A percentile compares a stretch with the other conserved stretches of the same genome.
phyloP scores from a whole-genome alignment of 257 asterid species.

The Solanum chiquidenum region DNA sequence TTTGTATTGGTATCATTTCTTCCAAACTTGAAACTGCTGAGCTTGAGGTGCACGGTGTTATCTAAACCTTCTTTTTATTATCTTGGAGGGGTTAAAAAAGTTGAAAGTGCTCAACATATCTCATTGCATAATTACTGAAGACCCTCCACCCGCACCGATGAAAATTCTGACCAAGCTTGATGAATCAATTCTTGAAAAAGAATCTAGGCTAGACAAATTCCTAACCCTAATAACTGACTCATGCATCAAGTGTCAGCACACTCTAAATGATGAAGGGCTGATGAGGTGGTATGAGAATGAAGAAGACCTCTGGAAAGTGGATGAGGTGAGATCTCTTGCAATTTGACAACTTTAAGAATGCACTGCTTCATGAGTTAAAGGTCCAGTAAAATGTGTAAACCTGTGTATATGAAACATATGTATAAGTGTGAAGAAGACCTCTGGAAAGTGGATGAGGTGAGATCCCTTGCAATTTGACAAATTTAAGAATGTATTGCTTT shows the following conservation, averaged over 20 bases:
- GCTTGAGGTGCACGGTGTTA: slow-evolving; percentile 53
- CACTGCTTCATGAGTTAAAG: no score
- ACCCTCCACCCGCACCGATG: slow-evolving; percentile 21
- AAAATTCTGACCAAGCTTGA: slow-evolving; percentile 34
- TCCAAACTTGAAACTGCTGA: slow-evolving; percentile 56
- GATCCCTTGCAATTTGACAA: no score
- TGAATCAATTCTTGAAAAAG: slow-evolving; percentile 29
- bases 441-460: no score
- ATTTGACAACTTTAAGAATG: no score
- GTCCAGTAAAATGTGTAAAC: no score
- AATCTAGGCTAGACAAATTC: slow-evolving; percentile 31
- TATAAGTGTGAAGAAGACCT: no score
- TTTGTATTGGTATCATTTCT: slow-evolving; percentile 27
- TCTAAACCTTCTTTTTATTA: slow-evolving; percentile 38
- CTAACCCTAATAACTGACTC: slow-evolving; percentile 39
- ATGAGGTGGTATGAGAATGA: slow-evolving; percentile 1
- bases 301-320: no score
- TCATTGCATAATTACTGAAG: slow-evolving; percentile 51
- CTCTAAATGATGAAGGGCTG: slow-evolving; percentile 49
- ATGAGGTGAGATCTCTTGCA: no score
- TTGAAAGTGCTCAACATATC: slow-evolving; percentile 73
- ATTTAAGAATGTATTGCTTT: no score
- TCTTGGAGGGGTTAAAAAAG: slow-evolving; percentile 38
- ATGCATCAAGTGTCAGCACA: slow-evolving; percentile 54
- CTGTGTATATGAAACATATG: no score